Conservation (phyloP, 106 monocot genomes). For the Cymbidium sinense region DNA sequence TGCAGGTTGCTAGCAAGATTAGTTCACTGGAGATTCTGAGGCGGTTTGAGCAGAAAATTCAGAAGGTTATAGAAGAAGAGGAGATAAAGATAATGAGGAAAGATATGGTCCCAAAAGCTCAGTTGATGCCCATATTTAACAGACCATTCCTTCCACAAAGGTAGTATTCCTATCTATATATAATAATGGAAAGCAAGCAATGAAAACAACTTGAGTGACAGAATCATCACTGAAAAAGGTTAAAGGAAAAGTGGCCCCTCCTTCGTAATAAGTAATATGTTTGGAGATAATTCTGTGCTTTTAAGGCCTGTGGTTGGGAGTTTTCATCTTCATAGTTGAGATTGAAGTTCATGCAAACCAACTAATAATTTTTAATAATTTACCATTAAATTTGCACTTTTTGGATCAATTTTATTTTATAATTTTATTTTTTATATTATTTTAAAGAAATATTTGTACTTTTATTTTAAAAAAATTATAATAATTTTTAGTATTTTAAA, state of each 20-base stretch:
- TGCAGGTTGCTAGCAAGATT: conserved; percentile 68
- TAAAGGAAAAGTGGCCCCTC: neutral
- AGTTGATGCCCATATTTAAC: conserved; percentile 65
- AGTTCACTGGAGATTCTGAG: conserved; percentile 45
- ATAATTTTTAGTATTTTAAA: too few relatives aligned
- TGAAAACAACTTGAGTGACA: neutral
- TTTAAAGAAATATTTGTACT: too few relatives aligned
- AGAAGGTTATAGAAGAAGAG: conserved; percentile 63
- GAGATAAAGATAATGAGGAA: conserved; percentile 63
- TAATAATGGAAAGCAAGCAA: too few relatives aligned
- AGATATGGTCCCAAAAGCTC: conserved; percentile 71
- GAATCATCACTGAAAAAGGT: neutral
- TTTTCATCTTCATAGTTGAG: too few relatives aligned
- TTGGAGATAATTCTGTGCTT: neutral
- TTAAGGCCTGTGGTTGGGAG: neutral
- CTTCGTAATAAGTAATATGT: neutral
- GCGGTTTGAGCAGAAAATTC: conserved; percentile 65
- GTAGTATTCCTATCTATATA: conserved; percentile 8
- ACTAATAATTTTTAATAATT: too few relatives aligned
- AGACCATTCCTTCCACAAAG: conserved; percentile 59
- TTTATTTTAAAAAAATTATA: too few relatives aligned
- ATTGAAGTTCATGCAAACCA: too few relatives aligned
- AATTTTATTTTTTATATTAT: too few relatives aligned
- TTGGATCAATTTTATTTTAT: too few relatives aligned
- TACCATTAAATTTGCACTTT: too few relatives aligned